A percentile compares a stretch with the other conserved stretches of the same genome.
These are phyloP conservation scores for Oemleria cerasiformis DNA, from an alignment of 306 rosid species.

Conservation along the genomic window DNA sequence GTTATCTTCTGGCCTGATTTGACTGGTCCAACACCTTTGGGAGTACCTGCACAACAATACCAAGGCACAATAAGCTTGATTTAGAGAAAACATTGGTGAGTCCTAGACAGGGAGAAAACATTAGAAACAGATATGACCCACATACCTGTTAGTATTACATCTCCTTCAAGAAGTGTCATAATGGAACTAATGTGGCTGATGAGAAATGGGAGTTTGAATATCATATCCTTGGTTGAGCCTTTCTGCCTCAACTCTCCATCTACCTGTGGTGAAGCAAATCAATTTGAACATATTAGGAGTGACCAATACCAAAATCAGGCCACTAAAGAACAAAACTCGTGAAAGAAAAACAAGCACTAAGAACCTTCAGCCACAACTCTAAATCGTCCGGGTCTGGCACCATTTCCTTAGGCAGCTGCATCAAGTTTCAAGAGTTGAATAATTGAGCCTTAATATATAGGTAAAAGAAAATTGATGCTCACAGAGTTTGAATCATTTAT, in stretches of 20 bases:
- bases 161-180: constrained; percentile 92
- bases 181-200: constrained; percentile 83
- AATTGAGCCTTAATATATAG: constrained; percentile 5
- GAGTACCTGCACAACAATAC: constrained; percentile 70
- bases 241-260: constrained; percentile 83
- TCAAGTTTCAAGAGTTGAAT: constrained; percentile 13
- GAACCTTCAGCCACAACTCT: constrained; percentile 91
- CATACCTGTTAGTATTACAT: constrained; percentile 86
- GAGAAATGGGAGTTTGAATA: constrained; percentile 84
- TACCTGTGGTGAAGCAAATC: constrained; percentile 47
- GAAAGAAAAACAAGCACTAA: constrained; percentile 10
- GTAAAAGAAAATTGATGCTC: constrained; percentile 2
- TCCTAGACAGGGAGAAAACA: background rate
- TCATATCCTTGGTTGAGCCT: constrained; percentile 95
- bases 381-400: constrained; percentile 79
- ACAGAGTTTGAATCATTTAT: constrained; percentile 4
- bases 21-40: constrained; percentile 93
- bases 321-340: background rate
- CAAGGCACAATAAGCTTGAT: constrained; percentile 6
- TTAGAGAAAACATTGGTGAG: too few relatives aligned
- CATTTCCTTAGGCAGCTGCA: constrained; percentile 70
- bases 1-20: constrained; percentile 81
- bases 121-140: background rate
- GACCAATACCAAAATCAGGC: constrained; percentile 7
- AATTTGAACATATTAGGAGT: constrained; percentile 15